Conservation (phyloP, 768 basidiomycete genomes). For the Pilatotrama ljubarskyi region DNA sequence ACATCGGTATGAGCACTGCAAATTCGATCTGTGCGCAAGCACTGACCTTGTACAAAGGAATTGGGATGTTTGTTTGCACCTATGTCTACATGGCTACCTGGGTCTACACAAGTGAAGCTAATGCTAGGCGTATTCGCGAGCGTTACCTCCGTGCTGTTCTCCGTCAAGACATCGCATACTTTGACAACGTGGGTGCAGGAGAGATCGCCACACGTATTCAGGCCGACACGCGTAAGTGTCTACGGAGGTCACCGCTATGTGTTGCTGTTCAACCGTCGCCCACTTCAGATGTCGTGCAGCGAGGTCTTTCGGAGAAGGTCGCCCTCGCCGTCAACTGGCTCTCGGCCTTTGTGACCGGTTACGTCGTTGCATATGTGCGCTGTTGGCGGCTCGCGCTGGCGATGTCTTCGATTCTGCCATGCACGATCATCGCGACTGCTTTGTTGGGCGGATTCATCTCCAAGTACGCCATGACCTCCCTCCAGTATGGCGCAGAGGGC, state of each 20-base stretch:
- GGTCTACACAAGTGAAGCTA: slow-evolving; percentile 79
- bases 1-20: slow-evolving; percentile 52
- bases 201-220: slow-evolving; percentile 95
- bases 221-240: slow-evolving; percentile 72
- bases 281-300: slow-evolving; percentile 75
- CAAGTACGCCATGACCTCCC: slow-evolving; percentile 62
- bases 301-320: slow-evolving; percentile 89
- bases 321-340: slow-evolving; percentile 64
- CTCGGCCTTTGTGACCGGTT: slow-evolving; percentile 75
- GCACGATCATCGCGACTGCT: slow-evolving; percentile 71
- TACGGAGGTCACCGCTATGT: background rate
- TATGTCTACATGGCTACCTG: slow-evolving; percentile 68
- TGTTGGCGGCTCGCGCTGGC: slow-evolving; percentile 85
- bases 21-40: slow-evolving; percentile 10
- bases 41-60: slow-evolving; percentile 42
- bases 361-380: slow-evolving; percentile 66
- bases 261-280: background rate
- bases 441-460: slow-evolving; percentile 69
- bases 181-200: slow-evolving; percentile 91
- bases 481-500: slow-evolving; percentile 73
- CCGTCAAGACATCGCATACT: slow-evolving; percentile 86
- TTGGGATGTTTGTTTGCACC: slow-evolving; percentile 74
- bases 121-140: slow-evolving; percentile 83
- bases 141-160: slow-evolving; percentile 76
- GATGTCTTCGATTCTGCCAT: slow-evolving; percentile 78